A percentile compares a stretch with the other conserved stretches of the same genome.
These are phyloP conservation scores for Xanthoconium separans DNA, from an alignment of 1,284 basidiomycete genomes.

Conservation along the genomic window DNA sequence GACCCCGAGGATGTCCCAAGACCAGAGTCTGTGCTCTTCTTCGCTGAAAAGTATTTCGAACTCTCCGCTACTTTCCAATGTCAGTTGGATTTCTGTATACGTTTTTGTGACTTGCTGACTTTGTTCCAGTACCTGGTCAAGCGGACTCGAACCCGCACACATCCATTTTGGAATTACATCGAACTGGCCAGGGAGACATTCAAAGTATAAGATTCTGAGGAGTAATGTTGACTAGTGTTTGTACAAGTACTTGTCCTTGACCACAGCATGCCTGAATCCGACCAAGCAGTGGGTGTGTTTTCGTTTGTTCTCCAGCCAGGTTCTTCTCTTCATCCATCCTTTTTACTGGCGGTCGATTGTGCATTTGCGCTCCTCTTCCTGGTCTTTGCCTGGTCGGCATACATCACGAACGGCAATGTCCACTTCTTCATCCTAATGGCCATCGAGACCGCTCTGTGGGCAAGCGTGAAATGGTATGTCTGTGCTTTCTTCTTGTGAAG, in stretches of 20 bases:
- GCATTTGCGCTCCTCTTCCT: conserved; percentile 56
- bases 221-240: conserved; percentile 24
- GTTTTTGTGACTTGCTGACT: conserved; percentile 2
- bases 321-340: conserved; percentile 68
- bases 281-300: conserved; percentile 25
- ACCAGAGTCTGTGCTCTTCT: conserved; percentile 32
- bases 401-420: conserved; percentile 56
- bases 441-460: conserved; percentile 69
- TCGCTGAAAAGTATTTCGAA: conserved; percentile 46
- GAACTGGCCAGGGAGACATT: neutral
- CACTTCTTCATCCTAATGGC: conserved; percentile 63
- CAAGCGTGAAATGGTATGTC: conserved; percentile 72
- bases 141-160: neutral
- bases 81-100: conserved; percentile 25
- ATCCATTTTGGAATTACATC: conserved; percentile 10
- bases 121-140: conserved; percentile 12
- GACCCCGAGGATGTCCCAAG: conserved; percentile 24
- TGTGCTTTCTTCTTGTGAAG: neutral
- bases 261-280: conserved; percentile 21
- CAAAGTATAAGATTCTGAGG: neutral
- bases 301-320: conserved; percentile 64
- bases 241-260: neutral
- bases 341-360: conserved; percentile 62
- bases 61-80: conserved; percentile 39
- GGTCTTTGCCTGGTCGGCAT: conserved; percentile 55